Conservation (phyloP, 768 basidiomycete species). For the Calocera cornea region DNA sequence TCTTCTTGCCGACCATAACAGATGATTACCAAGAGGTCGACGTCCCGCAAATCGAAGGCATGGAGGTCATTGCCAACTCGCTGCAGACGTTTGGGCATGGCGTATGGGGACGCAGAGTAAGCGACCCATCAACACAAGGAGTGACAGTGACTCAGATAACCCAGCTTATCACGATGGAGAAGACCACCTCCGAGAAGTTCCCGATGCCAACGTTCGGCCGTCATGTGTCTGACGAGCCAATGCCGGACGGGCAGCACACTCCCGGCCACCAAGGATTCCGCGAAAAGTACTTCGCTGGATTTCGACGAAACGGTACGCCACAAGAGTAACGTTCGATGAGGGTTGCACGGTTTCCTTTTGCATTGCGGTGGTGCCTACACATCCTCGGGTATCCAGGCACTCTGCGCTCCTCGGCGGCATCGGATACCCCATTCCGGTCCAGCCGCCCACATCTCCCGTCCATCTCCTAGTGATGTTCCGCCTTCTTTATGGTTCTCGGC, state of each 20-base stretch:
- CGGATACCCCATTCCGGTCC: background rate
- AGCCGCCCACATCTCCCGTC: background rate
- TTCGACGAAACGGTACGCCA: slow-evolving; percentile 22
- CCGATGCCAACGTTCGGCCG: slow-evolving; percentile 43
- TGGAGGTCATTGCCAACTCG: slow-evolving; percentile 79
- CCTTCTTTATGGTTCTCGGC: background rate
- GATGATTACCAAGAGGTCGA: slow-evolving; percentile 87
- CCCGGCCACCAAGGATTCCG: slow-evolving; percentile 87
- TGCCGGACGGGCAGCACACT: slow-evolving; percentile 27
- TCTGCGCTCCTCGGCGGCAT: background rate
- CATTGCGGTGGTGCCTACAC: background rate
- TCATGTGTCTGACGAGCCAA: background rate
- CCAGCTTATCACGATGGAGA: slow-evolving; percentile 84
- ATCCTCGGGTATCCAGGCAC: background rate
- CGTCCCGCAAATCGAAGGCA: slow-evolving; percentile 63
- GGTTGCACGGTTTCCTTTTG: background rate
- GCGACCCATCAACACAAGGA: slow-evolving; percentile 21
- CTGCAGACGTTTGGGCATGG: slow-evolving; percentile 76
- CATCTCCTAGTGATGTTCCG: background rate
- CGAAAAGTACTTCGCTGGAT: slow-evolving; percentile 75
- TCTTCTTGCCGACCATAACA: slow-evolving; percentile 85
- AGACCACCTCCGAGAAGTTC: slow-evolving; percentile 34
- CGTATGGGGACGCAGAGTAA: slow-evolving; percentile 73
- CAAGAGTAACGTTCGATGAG: background rate
- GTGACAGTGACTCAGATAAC: background rate